Conservation (phyloP, 2,329 filamentous ascomycete genomes). For the Scortechinia acanthostroma region DNA sequence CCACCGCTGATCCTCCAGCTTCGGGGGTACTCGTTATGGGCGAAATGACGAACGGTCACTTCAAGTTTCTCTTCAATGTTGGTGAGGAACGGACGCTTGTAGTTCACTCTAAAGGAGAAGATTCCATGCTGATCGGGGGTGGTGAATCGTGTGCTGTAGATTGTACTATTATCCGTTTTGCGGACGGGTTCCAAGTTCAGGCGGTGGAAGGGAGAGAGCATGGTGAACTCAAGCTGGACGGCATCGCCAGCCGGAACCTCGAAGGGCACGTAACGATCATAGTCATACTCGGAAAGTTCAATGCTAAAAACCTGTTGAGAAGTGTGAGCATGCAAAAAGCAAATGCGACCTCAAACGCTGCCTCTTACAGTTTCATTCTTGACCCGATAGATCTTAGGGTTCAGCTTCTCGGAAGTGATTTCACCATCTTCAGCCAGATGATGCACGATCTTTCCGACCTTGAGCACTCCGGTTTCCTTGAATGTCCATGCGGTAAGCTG, state of each 20-base stretch:
- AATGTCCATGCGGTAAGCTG: constrained; percentile 66
- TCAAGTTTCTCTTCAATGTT: constrained; percentile 67
- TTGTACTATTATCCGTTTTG: constrained; percentile 46
- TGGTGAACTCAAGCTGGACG: constrained; percentile 69
- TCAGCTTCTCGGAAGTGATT: constrained; percentile 28
- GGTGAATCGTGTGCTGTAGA: constrained; percentile 56
- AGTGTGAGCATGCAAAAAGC: no score
- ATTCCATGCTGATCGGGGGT: constrained; percentile 72
- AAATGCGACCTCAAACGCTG: background rate
- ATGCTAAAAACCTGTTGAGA: constrained; percentile 49
- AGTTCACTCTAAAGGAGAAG: constrained; percentile 71
- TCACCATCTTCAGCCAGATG: constrained; percentile 32
- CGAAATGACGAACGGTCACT: constrained; percentile 68
- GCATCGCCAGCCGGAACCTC: constrained; percentile 43
- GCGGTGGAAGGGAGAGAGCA: constrained; percentile 73
- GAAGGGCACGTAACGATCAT: constrained; percentile 54
- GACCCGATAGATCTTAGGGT: constrained; percentile 66
- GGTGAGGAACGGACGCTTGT: constrained; percentile 67
- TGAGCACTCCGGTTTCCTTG: constrained; percentile 67
- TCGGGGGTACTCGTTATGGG: constrained; percentile 68
- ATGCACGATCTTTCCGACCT: constrained; percentile 57
- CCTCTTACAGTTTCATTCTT: constrained; percentile 65
- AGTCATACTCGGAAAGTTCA: constrained; percentile 58
- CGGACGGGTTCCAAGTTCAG: constrained; percentile 44
- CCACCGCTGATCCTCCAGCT: constrained; percentile 65